Percentiles rank a stretch among this genome's conserved stretches.
These are phyloP conservation scores for Brettanomyces sp. DNA, from an alignment of 805 yeast genomes.

Conservation along the genomic window DNA sequence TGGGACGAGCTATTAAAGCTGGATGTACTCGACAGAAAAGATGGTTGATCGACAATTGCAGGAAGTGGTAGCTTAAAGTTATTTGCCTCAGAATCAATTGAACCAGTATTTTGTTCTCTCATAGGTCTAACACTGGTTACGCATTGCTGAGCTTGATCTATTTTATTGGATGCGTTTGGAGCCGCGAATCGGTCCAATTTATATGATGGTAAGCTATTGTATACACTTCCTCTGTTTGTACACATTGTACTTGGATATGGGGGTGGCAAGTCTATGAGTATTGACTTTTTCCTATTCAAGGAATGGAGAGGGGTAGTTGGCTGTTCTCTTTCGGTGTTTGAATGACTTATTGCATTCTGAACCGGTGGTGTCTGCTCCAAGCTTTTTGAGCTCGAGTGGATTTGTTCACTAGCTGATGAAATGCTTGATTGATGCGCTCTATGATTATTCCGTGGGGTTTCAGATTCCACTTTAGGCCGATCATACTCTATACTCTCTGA, in stretches of 20 bases:
- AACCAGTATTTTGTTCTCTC: too few species aligned
- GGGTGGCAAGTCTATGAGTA: neutral
- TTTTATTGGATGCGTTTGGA: conserved; percentile 1
- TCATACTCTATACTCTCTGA: neutral
- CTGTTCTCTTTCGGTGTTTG: neutral
- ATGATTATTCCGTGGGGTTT: neutral
- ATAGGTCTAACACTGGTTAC: neutral
- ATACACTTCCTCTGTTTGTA: neutral
- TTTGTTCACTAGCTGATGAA: neutral
- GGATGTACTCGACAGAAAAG: neutral
- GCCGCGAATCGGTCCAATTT: conserved; percentile 3
- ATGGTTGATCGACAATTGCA: conserved; percentile 10
- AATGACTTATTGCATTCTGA: neutral
- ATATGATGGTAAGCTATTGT: neutral
- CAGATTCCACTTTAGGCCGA: neutral
- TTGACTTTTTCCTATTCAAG: neutral
- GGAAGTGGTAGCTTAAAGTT: conserved; percentile 19
- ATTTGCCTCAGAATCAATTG: conserved; percentile 1
- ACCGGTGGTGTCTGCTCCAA: neutral
- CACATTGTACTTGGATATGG: neutral
- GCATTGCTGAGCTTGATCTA: neutral
- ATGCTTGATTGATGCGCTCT: neutral
- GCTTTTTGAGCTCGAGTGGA: neutral
- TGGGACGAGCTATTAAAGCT: neutral
- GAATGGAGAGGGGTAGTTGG: neutral